Evolutionary conservation across 2,329 filamentous ascomycete genomes (phyloP), one percentile per base, ranked within the genome.

Genomic region (Fusarium sp.): DNA sequence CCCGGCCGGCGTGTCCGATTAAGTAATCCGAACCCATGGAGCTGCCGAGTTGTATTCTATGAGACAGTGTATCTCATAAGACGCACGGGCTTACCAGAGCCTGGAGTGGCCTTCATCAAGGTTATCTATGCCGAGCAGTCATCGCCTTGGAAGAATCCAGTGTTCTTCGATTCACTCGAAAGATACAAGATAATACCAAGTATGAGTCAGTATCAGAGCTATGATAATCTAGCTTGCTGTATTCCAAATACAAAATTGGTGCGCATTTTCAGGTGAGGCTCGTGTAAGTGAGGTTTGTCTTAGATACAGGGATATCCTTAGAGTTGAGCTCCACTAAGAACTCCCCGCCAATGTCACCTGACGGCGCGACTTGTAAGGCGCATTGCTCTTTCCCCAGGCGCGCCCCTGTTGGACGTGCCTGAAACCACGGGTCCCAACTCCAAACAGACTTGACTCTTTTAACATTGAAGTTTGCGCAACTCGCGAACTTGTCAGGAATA

Each of bases 321-420:
- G 34, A 34, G 43, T 58, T 64, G 61, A 42, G 55, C 18, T 59
- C 34, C 22, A 59, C 52, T 17, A 8, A 34, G 31, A 48, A 15
- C 43, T 46, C 58, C 66, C 55, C 54, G 34, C 48, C 59, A 62
- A 58, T 53, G 69, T 75, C 73, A 75, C 73, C 73, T 75, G 73
- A 75, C 65, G 66, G 66, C 73, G 72, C 73, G 73, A 74, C 54
- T 71, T 45, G 61, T 55, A 52, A 64, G 49, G 50, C 67, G 58
- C 67, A 60, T 70, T 46, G 52, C 48, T 43, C 53, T 46, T 57
- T 57, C 53, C 36, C 61, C 33, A 52, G 31, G 50, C 67, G 62
- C 58, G 61, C 54, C 38, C 59, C 63, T 22, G 44, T 42, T 53
- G 54, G 46, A 44, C 26, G 45, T 45, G 53, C 33, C 44, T 58